These are phyloP conservation scores for Hymenoscyphus occultus DNA, from an alignment of 2,329 filamentous ascomycete species.

Conservation along the genomic window DNA sequence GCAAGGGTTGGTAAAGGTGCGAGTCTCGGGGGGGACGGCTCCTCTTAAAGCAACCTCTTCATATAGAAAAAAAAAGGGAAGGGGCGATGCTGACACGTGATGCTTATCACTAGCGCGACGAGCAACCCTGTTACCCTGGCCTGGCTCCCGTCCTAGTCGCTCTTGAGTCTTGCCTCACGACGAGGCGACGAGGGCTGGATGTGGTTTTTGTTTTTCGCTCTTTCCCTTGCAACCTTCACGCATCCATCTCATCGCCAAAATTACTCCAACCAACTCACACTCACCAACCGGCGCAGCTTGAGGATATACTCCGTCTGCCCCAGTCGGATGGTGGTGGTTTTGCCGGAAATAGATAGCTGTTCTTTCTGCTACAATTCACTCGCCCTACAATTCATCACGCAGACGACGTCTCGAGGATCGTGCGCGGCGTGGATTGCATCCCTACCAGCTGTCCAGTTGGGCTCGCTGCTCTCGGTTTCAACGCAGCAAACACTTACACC, in stretches of 20 bases:
- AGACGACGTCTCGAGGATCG: not conserved
- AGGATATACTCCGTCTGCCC: too few species aligned
- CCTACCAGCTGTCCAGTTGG: not conserved
- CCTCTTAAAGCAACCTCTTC: constrained; percentile 5
- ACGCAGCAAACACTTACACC: not conserved
- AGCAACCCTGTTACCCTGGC: not conserved
- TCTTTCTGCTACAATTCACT: not conserved
- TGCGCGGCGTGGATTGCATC: not conserved
- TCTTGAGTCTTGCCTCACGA: not conserved
- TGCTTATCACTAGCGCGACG: not conserved
- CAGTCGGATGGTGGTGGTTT: not conserved
- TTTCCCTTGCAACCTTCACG: too few species aligned
- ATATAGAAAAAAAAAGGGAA: constrained; percentile 5
- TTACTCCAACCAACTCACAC: too few species aligned
- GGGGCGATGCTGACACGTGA: constrained; percentile 1
- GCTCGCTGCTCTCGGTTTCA: not conserved
- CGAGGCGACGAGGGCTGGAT: too few species aligned
- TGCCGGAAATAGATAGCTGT: not conserved
- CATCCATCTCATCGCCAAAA: too few species aligned
- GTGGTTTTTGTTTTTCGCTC: too few species aligned
- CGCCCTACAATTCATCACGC: not conserved
- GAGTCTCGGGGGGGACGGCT: constrained; percentile 3
- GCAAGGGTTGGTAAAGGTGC: not conserved
- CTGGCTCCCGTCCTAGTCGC: not conserved
- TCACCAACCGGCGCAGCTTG: too few species aligned